Percentiles rank a stretch among this genome's conserved stretches.
Evolutionary conservation across 2,329 filamentous ascomycete genomes (phyloP).

Genomic region (Fusarium sp.): DNA sequence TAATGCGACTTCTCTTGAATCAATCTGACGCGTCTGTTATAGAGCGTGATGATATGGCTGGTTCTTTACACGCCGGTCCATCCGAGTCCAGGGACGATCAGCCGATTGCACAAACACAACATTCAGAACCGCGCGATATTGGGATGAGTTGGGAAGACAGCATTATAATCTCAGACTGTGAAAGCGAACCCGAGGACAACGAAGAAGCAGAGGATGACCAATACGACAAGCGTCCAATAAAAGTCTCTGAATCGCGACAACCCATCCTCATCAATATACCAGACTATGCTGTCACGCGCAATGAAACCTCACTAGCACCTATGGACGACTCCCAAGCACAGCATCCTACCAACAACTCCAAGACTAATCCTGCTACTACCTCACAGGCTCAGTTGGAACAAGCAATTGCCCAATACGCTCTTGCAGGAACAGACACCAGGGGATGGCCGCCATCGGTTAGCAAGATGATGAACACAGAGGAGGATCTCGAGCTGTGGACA

Average conservation of each 20-base stretch:
- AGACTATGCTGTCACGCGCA: not conserved
- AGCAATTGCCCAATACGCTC: not conserved
- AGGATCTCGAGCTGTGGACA: not conserved
- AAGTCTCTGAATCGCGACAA: not conserved
- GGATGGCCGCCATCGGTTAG: not conserved
- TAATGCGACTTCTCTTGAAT: not conserved
- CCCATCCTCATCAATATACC: not conserved
- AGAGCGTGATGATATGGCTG: not conserved
- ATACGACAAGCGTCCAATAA: not conserved
- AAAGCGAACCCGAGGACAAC: not conserved
- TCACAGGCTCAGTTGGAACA: not conserved
- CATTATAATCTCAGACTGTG: not conserved
- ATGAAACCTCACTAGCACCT: not conserved
- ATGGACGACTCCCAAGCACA: accelerated
- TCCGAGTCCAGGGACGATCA: not conserved
- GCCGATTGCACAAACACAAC: not conserved
- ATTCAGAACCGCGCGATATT: not conserved
- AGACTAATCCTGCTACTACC: not conserved
- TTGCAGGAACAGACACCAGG: not conserved
- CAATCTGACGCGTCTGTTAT: not conserved
- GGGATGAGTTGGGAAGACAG: not conserved
- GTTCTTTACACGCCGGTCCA: not conserved
- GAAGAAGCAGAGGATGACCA: not conserved
- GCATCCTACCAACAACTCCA: not conserved
- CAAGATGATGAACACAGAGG: not conserved